Evolutionary conservation across 1,284 basidiomycete species (phyloP).

Genomic region (Fistulina hepatica): DNA sequence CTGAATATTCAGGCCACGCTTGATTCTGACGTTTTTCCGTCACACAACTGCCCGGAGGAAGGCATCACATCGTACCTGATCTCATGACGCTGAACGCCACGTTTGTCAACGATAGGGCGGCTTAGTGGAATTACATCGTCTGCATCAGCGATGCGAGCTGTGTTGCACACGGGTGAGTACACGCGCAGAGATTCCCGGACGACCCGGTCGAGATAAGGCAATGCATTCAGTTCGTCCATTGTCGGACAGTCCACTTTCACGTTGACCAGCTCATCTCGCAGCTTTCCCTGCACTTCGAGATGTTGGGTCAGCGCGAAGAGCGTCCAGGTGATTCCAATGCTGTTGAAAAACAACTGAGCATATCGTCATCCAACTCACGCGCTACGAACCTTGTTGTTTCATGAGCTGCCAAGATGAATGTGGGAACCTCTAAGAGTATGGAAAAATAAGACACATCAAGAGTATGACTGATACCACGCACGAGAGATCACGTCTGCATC

Average conservation of each 20-base stretch:
- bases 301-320: slow-evolving; percentile 51
- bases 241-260: slow-evolving; percentile 40
- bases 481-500: slow-evolving; percentile 70
- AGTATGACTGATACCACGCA: slow-evolving; percentile 27
- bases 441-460: not conserved
- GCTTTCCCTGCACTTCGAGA: slow-evolving; percentile 47
- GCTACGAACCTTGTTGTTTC: slow-evolving; percentile 53
- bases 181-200: slow-evolving; percentile 62
- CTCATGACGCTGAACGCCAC: slow-evolving; percentile 27
- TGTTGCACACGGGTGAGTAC: slow-evolving; percentile 46
- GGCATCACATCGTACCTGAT: slow-evolving; percentile 22
- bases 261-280: slow-evolving; percentile 55
- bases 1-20: slow-evolving; percentile 12
- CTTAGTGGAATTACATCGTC: slow-evolving; percentile 50
- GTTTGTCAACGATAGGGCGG: slow-evolving; percentile 30
- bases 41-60: too few relatives aligned
- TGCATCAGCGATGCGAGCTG: slow-evolving; percentile 37
- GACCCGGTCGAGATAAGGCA: slow-evolving; percentile 55
- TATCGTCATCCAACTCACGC: not conserved
- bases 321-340: slow-evolving; percentile 44
- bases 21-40: slow-evolving; percentile 15
- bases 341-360: not conserved
- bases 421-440: slow-evolving; percentile 38
- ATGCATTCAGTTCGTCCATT: slow-evolving; percentile 49
- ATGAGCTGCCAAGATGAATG: slow-evolving; percentile 60